phyloP scores from a whole-genome alignment of 192 early-diverging fungal species.

The Spizellomyces punctatus region DNA sequence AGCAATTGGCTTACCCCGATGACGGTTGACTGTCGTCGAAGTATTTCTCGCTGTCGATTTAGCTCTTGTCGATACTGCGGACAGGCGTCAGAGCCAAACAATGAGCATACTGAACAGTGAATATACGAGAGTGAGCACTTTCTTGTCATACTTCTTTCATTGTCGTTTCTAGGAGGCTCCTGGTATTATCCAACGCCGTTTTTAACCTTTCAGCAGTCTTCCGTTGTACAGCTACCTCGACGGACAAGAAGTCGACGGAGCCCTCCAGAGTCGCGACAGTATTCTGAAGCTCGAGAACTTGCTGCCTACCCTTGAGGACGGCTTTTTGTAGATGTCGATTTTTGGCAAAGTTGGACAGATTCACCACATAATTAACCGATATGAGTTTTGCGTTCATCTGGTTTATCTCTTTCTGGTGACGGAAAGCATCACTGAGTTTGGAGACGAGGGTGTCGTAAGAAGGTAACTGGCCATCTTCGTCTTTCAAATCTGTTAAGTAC shows the following conservation, averaged over 20 bases:
- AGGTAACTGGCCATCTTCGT: slow-evolving; percentile 17
- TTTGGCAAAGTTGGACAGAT: slow-evolving; percentile 48
- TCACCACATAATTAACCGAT: slow-evolving; percentile 46
- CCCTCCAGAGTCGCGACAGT: slow-evolving; percentile 39
- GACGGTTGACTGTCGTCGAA: slow-evolving; percentile 34
- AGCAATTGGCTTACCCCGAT: slow-evolving; percentile 16
- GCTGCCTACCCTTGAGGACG: slow-evolving; percentile 26
- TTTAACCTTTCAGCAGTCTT: slow-evolving; percentile 34
- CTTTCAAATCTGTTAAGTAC: slow-evolving; percentile 3
- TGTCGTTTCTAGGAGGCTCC: slow-evolving; percentile 32
- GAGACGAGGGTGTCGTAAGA: slow-evolving; percentile 24
- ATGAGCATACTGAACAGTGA: background rate
- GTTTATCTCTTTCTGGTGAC: slow-evolving; percentile 25
- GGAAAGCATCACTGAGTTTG: slow-evolving; percentile 25
- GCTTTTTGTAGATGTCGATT: slow-evolving; percentile 38
- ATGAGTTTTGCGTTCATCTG: slow-evolving; percentile 44
- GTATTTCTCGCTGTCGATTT: slow-evolving; percentile 30
- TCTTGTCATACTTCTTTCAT: slow-evolving; percentile 30
- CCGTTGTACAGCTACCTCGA: slow-evolving; percentile 33
- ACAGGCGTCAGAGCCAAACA: background rate
- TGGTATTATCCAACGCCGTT: slow-evolving; percentile 28
- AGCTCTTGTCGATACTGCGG: slow-evolving; percentile 43
- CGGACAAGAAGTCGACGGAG: slow-evolving; percentile 18
- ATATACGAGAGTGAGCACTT: slow-evolving; percentile 1
- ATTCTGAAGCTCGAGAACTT: slow-evolving; percentile 44